phyloP scores from a whole-genome alignment of 2,329 filamentous ascomycete genomes.

The Alternaria panax region DNA sequence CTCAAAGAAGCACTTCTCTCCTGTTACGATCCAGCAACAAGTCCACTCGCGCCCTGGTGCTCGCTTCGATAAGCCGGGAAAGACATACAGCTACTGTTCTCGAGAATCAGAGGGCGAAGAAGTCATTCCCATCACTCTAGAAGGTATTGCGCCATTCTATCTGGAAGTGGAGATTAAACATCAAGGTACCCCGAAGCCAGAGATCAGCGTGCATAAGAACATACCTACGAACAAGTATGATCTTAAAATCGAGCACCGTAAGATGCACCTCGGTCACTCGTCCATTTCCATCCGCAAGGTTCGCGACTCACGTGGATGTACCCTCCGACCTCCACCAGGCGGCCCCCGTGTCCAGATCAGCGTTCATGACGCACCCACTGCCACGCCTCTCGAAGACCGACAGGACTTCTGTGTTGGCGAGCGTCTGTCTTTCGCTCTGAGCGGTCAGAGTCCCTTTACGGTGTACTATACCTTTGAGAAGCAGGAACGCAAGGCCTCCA shows the following conservation, averaged over 20 bases:
- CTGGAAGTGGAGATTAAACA: conserved; percentile 95
- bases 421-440: conserved; percentile 88
- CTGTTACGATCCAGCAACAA: conserved; percentile 77
- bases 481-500: conserved; percentile 77
- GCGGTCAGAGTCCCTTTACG: conserved; percentile 89
- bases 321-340: conserved; percentile 71
- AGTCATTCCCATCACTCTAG: conserved; percentile 83
- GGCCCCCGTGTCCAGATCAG: conserved; percentile 85
- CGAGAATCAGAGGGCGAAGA: conserved; percentile 83
- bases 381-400: conserved; percentile 84
- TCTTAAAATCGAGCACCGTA: conserved; percentile 82
- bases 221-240: conserved; percentile 78
- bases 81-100: conserved; percentile 94
- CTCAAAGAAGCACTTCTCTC: conserved; percentile 69
- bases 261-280: conserved; percentile 88
- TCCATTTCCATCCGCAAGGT: conserved; percentile 89
- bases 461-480: conserved; percentile 91
- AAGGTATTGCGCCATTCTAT: conserved; percentile 85
- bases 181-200: conserved; percentile 78
- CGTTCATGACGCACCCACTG: conserved; percentile 90
- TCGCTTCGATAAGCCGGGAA: conserved; percentile 82
- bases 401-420: conserved; percentile 95
- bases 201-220: conserved; percentile 81
- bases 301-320: conserved; percentile 85
- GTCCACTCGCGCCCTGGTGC: conserved; percentile 86